These are phyloP conservation scores for Phaeosphaeria sp. DNA, from an alignment of 2,329 filamentous ascomycete species.

Conservation along the genomic window DNA sequence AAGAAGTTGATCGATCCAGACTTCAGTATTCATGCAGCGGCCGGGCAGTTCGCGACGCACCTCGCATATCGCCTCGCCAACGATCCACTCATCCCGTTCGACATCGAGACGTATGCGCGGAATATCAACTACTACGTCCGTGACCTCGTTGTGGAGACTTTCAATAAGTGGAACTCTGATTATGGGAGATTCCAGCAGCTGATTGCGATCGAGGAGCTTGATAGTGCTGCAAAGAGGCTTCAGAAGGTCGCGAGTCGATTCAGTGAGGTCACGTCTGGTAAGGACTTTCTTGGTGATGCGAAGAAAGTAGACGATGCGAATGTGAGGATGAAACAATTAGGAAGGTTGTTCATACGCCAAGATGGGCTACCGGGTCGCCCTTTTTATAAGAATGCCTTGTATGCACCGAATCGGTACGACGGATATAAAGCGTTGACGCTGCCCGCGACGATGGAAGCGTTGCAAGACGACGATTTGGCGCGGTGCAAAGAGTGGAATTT, in stretches of 20 bases:
- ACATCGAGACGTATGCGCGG: slow-evolving; percentile 31
- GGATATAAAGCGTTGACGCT: slow-evolving; percentile 13
- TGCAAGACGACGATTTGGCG: slow-evolving; percentile 10
- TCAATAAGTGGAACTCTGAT: background rate
- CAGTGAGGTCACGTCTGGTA: background rate
- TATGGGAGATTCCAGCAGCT: slow-evolving; percentile 2
- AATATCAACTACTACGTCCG: slow-evolving; percentile 12
- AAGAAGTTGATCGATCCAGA: slow-evolving; percentile 53
- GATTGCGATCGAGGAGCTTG: slow-evolving; percentile 2
- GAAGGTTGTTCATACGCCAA: slow-evolving; percentile 9
- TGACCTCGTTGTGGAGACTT: slow-evolving; percentile 5
- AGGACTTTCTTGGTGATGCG: slow-evolving; percentile 1
- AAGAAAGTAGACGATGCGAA: slow-evolving; percentile 4
- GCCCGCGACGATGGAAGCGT: slow-evolving; percentile 8
- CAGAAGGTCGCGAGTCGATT: slow-evolving; percentile 3
- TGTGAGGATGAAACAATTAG: slow-evolving; percentile 4
- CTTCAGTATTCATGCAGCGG: slow-evolving; percentile 52
- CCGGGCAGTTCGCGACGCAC: slow-evolving; percentile 49
- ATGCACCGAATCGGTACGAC: slow-evolving; percentile 15
- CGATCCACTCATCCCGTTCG: slow-evolving; percentile 40
- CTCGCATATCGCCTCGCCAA: slow-evolving; percentile 44
- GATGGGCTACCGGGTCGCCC: slow-evolving; percentile 9
- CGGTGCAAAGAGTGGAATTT: slow-evolving; percentile 13
- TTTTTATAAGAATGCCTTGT: slow-evolving; percentile 15
- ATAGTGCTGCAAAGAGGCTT: slow-evolving; percentile 2